These are phyloP conservation scores for Tuber brumale DNA, from an alignment of 495 filamentous ascomycete genomes.

Conservation along the genomic window DNA sequence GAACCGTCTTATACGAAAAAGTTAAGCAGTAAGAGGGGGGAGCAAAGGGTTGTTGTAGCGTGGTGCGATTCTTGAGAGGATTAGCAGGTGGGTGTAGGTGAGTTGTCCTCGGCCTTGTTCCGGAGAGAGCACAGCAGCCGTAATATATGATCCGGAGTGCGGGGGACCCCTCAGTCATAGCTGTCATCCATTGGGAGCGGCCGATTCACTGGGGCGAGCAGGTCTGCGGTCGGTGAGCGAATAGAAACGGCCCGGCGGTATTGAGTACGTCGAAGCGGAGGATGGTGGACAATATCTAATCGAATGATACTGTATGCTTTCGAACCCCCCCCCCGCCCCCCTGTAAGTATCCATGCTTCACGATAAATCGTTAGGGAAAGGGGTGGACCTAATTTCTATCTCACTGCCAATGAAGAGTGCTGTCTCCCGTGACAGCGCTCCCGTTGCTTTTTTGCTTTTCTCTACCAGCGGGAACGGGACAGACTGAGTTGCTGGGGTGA, in stretches of 20 bases:
- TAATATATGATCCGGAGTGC: conserved; percentile 33
- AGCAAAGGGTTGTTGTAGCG: conserved; percentile 14
- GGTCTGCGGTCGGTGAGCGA: conserved; percentile 22
- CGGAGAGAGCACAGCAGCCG: conserved; percentile 27
- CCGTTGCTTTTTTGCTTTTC: conserved; percentile 24
- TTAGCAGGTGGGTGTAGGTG: conserved; percentile 15
- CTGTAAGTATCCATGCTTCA: conserved; percentile 3
- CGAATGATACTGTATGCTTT: conserved; percentile 33
- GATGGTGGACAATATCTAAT: conserved; percentile 26
- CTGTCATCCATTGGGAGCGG: conserved; percentile 18
- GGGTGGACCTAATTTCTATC: conserved; percentile 23
- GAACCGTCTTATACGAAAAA: conserved; percentile 7
- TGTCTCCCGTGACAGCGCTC: conserved; percentile 33
- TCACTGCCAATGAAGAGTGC: conserved; percentile 13
- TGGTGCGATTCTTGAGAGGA: conserved; percentile 12
- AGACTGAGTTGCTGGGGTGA: conserved; percentile 8
- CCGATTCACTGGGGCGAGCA: conserved; percentile 18
- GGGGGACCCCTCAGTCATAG: conserved; percentile 24
- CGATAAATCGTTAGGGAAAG: neutral
- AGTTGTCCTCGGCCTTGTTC: conserved; percentile 13
- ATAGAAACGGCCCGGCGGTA: conserved; percentile 15
- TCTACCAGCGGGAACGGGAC: conserved; percentile 30
- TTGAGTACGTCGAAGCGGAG: conserved; percentile 30
- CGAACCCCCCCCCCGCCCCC: conserved; percentile 13
- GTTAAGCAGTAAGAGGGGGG: neutral